Base-by-base conservation (phyloP, 2,329 filamentous ascomycete genomes). In the Pseudopyricularia cyperi region DNA sequence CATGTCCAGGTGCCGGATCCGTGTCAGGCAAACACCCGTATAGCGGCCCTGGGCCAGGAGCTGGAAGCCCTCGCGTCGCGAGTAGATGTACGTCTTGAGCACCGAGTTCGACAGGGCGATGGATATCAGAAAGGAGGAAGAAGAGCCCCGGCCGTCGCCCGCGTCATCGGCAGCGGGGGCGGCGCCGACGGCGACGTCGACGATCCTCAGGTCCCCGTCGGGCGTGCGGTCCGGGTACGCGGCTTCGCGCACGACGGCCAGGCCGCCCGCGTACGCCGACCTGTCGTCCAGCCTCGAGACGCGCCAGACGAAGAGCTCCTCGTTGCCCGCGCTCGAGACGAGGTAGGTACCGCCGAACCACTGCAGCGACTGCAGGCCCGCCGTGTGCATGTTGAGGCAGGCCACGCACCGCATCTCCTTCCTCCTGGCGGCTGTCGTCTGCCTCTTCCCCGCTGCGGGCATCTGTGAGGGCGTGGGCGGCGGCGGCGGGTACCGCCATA, bases 281-380 rank as follows among this genome's bases (percentile, higher is more conserved):
- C 37, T 28, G 26, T 39, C 49, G 26, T 80, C 72, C 7, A 86
- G 63, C 11, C 62, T 61, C 47, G 71, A 71, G 33, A 91, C 65
- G 39, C 79, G 76, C 91, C 93, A 98, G 11, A 90, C 76, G 59
- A 84, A 91, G 56, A 97, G 85, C 65, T 98, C 91, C 64, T 96
- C 91, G 55, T 82, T 83, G 0, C 90, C 93, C 6, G 80, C 89
- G 60, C 88, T 90, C 57, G 87, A 95, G 63, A 97, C 86, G 2
- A 98, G 76, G 30, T 50, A 50, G 37, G 52, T 56, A 14, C 19
- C 15, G 47, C 79, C 75, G 2, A 85, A 80, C 87, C 89, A 97
- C 54, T 76, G 76, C 1, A 95, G 70, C 55, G 83, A 77, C 64
- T 96, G 91, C 7, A 97, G 79, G 0, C 91, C 93, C 0, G 89